Evolutionary conservation across 345 rosid species (phyloP).

Genomic region (Luvunga scandens): DNA sequence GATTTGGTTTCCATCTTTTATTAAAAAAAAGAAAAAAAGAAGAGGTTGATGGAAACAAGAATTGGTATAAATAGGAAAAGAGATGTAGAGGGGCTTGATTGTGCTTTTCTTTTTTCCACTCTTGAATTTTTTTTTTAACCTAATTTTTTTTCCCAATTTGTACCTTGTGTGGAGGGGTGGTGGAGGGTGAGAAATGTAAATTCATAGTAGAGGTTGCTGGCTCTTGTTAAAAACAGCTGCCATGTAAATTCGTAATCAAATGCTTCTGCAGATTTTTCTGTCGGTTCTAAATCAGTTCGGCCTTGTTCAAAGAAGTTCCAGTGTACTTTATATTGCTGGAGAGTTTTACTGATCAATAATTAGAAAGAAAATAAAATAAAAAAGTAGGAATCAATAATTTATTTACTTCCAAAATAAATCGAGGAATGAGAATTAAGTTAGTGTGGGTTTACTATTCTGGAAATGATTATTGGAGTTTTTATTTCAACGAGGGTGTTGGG

Average conservation of each 20-base stretch:
- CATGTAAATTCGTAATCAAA: constrained; percentile 35
- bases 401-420: too few species aligned
- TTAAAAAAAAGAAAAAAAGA: neutral
- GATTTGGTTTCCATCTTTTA: constrained; percentile 26
- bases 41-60: constrained; percentile 21
- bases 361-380: too few species aligned
- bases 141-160: constrained; percentile 18
- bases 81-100: constrained; percentile 25
- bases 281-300: neutral
- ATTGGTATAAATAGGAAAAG: constrained; percentile 15
- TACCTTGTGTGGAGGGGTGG: constrained; percentile 35
- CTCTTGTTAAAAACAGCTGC: constrained; percentile 26
- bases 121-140: neutral
- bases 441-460: too few species aligned
- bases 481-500: too few species aligned
- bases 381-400: too few species aligned
- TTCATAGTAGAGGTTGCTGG: constrained; percentile 50
- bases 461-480: too few species aligned
- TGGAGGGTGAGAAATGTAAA: constrained; percentile 58
- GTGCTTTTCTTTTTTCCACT: constrained; percentile 9
- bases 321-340: neutral
- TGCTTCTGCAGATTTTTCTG: constrained; percentile 20
- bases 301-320: neutral
- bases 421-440: too few species aligned
- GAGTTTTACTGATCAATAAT: too few species aligned